Conservation (phyloP, 495 filamentous ascomycete genomes). For the Parachaetomium inaequale region DNA sequence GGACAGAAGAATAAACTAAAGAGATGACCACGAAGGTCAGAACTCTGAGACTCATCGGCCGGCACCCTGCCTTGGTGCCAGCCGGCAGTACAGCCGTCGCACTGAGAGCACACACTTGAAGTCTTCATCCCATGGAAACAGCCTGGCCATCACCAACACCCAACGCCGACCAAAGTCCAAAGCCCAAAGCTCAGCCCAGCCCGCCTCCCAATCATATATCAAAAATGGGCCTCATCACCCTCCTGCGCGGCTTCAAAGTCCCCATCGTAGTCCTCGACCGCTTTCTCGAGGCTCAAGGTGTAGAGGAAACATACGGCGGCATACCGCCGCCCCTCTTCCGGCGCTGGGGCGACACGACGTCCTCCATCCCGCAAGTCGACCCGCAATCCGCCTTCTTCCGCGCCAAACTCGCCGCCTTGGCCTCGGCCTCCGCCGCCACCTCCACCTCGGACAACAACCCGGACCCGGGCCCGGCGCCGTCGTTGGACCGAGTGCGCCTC, state of each 20-base stretch:
- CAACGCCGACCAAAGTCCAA: too few relatives aligned
- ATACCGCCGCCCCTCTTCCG: background rate
- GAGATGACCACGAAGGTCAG: too few relatives aligned
- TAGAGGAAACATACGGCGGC: background rate
- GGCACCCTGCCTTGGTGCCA: too few relatives aligned
- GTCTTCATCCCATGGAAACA: too few relatives aligned
- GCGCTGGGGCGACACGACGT: background rate
- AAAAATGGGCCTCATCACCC: background rate
- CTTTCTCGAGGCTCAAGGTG: background rate
- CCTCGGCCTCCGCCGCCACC: too few relatives aligned
- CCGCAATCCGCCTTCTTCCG: background rate
- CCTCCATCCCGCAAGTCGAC: background rate
- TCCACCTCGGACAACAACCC: too few relatives aligned
- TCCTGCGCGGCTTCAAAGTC: constrained; percentile 3
- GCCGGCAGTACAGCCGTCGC: too few relatives aligned
- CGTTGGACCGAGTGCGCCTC: background rate
- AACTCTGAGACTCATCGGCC: too few relatives aligned
- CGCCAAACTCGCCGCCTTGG: background rate
- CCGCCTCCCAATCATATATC: background rate
- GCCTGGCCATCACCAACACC: too few relatives aligned
- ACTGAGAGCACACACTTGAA: too few relatives aligned
- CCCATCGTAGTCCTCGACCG: background rate
- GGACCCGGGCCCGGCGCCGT: background rate
- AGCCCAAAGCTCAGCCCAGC: background rate
- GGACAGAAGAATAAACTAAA: too few relatives aligned